A percentile compares a stretch with the other conserved stretches of the same genome.
Conservation (phyloP, 2,329 filamentous ascomycete species). For the Alternaria sp. region DNA sequence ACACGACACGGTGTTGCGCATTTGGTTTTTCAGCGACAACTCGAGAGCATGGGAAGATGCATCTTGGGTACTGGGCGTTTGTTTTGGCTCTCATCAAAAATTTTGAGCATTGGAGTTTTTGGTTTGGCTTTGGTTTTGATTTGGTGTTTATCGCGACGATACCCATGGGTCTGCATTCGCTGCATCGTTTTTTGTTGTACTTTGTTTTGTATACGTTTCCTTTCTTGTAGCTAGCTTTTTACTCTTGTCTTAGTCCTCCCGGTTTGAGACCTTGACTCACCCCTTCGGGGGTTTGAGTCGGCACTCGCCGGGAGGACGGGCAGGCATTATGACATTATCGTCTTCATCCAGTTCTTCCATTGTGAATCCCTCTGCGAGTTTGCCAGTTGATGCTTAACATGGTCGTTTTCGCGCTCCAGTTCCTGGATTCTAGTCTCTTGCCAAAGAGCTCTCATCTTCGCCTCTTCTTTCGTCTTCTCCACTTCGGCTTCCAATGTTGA, state of each 20-base stretch:
- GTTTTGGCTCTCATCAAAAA: not conserved
- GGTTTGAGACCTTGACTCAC: not conserved
- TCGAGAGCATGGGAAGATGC: not conserved
- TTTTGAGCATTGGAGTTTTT: not conserved
- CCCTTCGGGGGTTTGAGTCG: not conserved
- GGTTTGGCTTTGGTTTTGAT: not conserved
- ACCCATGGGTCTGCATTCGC: conserved; percentile 9
- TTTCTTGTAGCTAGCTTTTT: not conserved
- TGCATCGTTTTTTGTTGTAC: not conserved
- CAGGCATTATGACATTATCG: not conserved
- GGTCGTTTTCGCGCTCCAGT: not conserved
- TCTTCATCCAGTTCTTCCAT: not conserved
- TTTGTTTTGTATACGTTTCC: not conserved
- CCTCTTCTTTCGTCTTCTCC: not conserved
- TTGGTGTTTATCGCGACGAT: conserved; percentile 3
- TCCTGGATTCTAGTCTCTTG: not conserved
- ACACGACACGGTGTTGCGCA: not conserved
- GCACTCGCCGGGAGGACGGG: not conserved
- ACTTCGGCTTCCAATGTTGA: not conserved
- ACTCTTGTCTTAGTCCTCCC: not conserved
- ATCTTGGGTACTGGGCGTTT: not conserved
- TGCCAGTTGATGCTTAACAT: not conserved
- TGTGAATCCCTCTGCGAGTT: not conserved
- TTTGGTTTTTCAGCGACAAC: not conserved
- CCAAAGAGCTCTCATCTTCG: not conserved